Conservation (phyloP, 495 filamentous ascomycete genomes). For the Hypomontagnella monticulosa region DNA sequence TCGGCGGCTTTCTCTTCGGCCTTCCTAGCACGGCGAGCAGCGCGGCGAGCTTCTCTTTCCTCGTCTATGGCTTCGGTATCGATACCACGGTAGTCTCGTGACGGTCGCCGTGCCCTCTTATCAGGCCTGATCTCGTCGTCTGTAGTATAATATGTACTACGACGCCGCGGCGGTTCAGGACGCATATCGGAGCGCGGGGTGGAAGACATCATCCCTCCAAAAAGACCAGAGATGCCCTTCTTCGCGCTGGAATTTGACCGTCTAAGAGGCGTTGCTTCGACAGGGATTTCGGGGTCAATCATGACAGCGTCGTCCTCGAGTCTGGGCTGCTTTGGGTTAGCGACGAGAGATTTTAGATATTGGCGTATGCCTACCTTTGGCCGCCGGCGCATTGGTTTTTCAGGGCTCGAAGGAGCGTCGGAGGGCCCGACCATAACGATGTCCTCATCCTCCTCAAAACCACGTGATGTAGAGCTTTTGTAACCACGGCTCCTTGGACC, state of each 20-base stretch:
- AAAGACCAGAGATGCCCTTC: slow-evolving; percentile 54
- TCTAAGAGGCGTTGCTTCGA: slow-evolving; percentile 48
- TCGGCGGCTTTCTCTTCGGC: slow-evolving; percentile 59
- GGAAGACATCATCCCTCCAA: slow-evolving; percentile 52
- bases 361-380: slow-evolving; percentile 51
- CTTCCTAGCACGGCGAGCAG: slow-evolving; percentile 58
- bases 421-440: slow-evolving; percentile 58
- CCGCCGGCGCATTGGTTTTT: slow-evolving; percentile 55
- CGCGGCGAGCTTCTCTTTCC: slow-evolving; percentile 64
- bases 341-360: slow-evolving; percentile 20
- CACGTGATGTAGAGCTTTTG: slow-evolving; percentile 36
- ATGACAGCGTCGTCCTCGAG: slow-evolving; percentile 55
- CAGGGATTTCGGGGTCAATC: slow-evolving; percentile 43
- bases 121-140: slow-evolving; percentile 51
- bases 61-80: slow-evolving; percentile 47
- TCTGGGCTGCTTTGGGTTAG: slow-evolving; percentile 42
- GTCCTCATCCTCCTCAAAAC: slow-evolving; percentile 54
- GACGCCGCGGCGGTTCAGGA: slow-evolving; percentile 55
- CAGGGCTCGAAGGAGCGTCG: slow-evolving; percentile 54
- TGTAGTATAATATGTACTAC: slow-evolving; percentile 53
- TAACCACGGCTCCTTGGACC: slow-evolving; percentile 49
- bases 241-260: slow-evolving; percentile 55
- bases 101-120: slow-evolving; percentile 32
- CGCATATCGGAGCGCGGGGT: slow-evolving; percentile 50
- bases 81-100: slow-evolving; percentile 33